These are phyloP conservation scores for Musa beccarii DNA, from an alignment of 176 grass and related monocot species.

Conservation along the genomic window DNA sequence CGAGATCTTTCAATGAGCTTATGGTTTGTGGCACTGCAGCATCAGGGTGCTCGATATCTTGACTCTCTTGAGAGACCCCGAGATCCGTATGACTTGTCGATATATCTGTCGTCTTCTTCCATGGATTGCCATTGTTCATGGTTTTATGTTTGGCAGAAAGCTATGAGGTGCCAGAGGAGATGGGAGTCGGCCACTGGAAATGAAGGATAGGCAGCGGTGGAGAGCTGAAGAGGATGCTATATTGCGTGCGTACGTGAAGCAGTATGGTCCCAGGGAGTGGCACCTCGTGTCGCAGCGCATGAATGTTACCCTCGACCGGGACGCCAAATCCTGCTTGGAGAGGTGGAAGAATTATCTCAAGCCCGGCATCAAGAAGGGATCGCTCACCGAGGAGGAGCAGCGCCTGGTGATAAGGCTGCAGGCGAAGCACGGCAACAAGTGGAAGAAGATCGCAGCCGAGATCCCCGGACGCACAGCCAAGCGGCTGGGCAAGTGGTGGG, in stretches of 20 bases:
- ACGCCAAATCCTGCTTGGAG: slow-evolving; percentile 95
- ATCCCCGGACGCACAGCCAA: slow-evolving; percentile 80
- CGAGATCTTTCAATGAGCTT: too few relatives aligned
- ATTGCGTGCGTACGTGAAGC: slow-evolving; percentile 76
- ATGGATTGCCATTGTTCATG: too few relatives aligned
- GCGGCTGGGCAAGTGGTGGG: slow-evolving; percentile 98
- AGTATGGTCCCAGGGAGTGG: slow-evolving; percentile 86
- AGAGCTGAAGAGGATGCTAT: slow-evolving; percentile 91
- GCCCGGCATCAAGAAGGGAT: slow-evolving; percentile 84
- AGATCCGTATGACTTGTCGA: too few relatives aligned
- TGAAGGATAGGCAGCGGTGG: slow-evolving; percentile 98
- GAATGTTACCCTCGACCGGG: slow-evolving; percentile 61
- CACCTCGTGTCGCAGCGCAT: slow-evolving; percentile 87
- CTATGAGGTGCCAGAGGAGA: slow-evolving; percentile 50
- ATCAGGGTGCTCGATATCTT: too few relatives aligned
- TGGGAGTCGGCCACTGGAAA: slow-evolving; percentile 60
- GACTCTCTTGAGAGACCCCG: too few relatives aligned
- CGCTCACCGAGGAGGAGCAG: slow-evolving; percentile 90
- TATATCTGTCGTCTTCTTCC: too few relatives aligned
- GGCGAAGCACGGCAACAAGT: slow-evolving; percentile 99
- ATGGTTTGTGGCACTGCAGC: too few relatives aligned
- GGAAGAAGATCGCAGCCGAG: slow-evolving; percentile 96
- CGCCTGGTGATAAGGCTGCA: slow-evolving; percentile 70
- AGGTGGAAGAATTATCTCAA: slow-evolving; percentile 99
- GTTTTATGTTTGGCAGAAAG: slow-evolving; percentile 14